A percentile compares a stretch with the other conserved stretches of the same genome.
phyloP scores from a whole-genome alignment of 805 yeast genomes.

The Wickerhamomyces bisporus region DNA sequence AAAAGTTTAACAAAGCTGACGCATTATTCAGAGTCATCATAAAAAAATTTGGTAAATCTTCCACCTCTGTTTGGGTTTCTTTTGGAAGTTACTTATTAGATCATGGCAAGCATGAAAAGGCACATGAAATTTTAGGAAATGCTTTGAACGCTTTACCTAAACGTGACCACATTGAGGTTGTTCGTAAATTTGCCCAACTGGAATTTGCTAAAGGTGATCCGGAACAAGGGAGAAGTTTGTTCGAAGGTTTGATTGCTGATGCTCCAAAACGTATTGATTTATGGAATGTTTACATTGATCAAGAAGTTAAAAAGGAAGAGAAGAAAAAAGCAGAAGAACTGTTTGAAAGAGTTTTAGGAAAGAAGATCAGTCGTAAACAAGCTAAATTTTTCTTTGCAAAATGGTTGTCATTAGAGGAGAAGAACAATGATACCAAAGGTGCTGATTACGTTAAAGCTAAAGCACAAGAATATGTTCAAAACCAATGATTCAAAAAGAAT shows the following conservation, averaged over 20 bases:
- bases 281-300: slow-evolving; percentile 95
- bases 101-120: slow-evolving; percentile 46
- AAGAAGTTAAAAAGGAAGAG: slow-evolving; percentile 71
- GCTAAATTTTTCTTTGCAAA: slow-evolving; percentile 93
- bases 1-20: slow-evolving; percentile 66
- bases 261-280: slow-evolving; percentile 89
- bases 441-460: slow-evolving; percentile 84
- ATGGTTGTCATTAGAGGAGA: slow-evolving; percentile 81
- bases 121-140: slow-evolving; percentile 68
- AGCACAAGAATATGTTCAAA: slow-evolving; percentile 71
- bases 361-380: slow-evolving; percentile 74
- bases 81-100: slow-evolving; percentile 73
- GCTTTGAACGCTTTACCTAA: slow-evolving; percentile 71
- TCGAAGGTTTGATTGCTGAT: slow-evolving; percentile 86
- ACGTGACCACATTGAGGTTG: slow-evolving; percentile 71
- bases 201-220: slow-evolving; percentile 85
- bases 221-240: slow-evolving; percentile 91
- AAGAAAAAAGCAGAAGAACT: slow-evolving; percentile 67
- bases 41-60: slow-evolving; percentile 73
- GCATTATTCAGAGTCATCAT: slow-evolving; percentile 58
- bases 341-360: slow-evolving; percentile 71
- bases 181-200: slow-evolving; percentile 81
- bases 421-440: slow-evolving; percentile 58
- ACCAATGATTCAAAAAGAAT: slow-evolving; percentile 3
- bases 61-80: slow-evolving; percentile 72